Conservation (phyloP, 1,284 basidiomycete genomes). For the Ganoderma sp. region DNA sequence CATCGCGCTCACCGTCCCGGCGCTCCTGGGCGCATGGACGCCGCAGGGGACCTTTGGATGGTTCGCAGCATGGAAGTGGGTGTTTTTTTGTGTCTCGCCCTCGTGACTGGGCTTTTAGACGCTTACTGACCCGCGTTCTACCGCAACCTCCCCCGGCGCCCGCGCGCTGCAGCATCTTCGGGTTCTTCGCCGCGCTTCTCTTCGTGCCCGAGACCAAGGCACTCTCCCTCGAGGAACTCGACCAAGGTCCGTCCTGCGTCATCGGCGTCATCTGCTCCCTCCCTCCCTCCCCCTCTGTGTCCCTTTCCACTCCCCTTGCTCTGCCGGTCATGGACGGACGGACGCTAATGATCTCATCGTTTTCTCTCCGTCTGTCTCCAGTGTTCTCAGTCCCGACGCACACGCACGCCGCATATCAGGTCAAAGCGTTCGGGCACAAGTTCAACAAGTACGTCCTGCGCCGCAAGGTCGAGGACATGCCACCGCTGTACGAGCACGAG, state of each 20-base stretch:
- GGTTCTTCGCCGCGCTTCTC: slow-evolving; percentile 58
- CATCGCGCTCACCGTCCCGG: slow-evolving; percentile 72
- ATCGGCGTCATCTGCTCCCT: too few relatives aligned
- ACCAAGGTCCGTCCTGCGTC: slow-evolving; percentile 36
- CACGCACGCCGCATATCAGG: slow-evolving; percentile 63
- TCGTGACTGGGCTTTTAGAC: too few relatives aligned
- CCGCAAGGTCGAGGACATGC: slow-evolving; percentile 47
- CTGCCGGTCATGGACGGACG: too few relatives aligned
- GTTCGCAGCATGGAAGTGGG: slow-evolving; percentile 53
- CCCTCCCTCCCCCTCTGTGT: too few relatives aligned
- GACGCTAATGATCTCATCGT: too few relatives aligned
- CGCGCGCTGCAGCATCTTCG: slow-evolving; percentile 40
- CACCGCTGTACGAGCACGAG: slow-evolving; percentile 45
- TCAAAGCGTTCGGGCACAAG: slow-evolving; percentile 56
- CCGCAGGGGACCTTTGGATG: slow-evolving; percentile 69
- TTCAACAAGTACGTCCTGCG: slow-evolving; percentile 54
- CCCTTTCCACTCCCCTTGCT: too few relatives aligned
- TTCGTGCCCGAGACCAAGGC: slow-evolving; percentile 81
- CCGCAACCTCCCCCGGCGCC: too few relatives aligned
- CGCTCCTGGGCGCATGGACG: slow-evolving; percentile 59
- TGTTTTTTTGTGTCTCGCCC: too few relatives aligned
- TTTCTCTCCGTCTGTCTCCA: background rate
- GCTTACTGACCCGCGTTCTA: background rate
- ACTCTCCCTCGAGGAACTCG: slow-evolving; percentile 71
- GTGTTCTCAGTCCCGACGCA: slow-evolving; percentile 71